These are phyloP conservation scores for Apophysomyces sp. DNA, from an alignment of 371 early-diverging fungal genomes.

Conservation along the genomic window DNA sequence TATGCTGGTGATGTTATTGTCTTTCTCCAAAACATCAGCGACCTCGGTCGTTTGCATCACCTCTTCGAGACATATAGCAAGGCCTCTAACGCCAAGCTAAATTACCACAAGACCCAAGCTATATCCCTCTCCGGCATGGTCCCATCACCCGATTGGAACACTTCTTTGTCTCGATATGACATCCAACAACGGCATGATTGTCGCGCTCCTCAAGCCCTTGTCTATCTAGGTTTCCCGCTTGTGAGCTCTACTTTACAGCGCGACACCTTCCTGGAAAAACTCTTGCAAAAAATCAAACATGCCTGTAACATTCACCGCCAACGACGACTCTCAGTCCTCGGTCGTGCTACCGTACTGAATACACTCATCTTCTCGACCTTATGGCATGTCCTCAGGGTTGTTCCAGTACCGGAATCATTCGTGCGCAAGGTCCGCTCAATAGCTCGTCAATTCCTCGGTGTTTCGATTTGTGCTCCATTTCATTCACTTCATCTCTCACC, in stretches of 20 bases:
- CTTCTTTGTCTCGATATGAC: not conserved
- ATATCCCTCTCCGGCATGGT: not conserved
- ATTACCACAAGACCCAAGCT: no score
- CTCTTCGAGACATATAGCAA: not conserved
- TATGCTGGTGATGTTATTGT: constrained; percentile 21
- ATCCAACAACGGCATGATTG: constrained; percentile 15
- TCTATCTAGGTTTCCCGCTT: constrained; percentile 22
- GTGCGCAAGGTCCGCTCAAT: not conserved
- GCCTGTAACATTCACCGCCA: constrained; percentile 3
- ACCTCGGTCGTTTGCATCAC: constrained; percentile 4
- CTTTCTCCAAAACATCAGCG: constrained; percentile 8
- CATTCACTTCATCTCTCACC: not conserved
- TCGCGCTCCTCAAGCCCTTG: not conserved
- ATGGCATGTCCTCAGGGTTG: constrained; percentile 13
- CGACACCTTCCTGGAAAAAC: constrained; percentile 7
- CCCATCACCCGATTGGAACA: not conserved
- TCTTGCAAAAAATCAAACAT: constrained; percentile 3
- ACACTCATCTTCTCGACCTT: constrained; percentile 9
- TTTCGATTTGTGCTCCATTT: not conserved
- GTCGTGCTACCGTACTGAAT: constrained; percentile 15
- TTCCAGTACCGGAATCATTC: not conserved
- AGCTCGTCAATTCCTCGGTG: not conserved
- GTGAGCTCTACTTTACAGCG: constrained; percentile 8
- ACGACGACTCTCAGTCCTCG: constrained; percentile 10
- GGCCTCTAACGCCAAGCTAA: not conserved